A percentile compares a stretch with the other conserved stretches of the same genome.
Evolutionary conservation across 768 basidiomycete genomes (phyloP).

Genomic region (Mycena maculata): DNA sequence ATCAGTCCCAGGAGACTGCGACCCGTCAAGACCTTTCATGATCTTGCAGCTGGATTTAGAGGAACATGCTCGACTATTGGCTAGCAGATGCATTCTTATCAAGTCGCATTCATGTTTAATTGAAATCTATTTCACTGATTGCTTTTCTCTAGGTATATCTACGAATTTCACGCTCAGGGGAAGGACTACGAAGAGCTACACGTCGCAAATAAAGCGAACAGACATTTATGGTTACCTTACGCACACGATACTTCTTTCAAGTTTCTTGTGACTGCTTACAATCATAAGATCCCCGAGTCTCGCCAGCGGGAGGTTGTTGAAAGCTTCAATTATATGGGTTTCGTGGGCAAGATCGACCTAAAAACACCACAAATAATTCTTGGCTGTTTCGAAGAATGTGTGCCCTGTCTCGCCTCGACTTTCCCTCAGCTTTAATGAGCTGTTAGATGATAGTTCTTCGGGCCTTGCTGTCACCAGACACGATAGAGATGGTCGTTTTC

Average conservation of each 20-base stretch:
- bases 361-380: conserved; percentile 79
- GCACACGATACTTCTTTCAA: conserved; percentile 80
- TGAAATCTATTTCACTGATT: conserved; percentile 18
- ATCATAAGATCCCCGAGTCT: conserved; percentile 76
- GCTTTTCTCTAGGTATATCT: conserved; percentile 67
- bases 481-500: conserved; percentile 76
- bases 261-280: conserved; percentile 79
- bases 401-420: conserved; percentile 42
- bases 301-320: conserved; percentile 79
- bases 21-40: conserved; percentile 78
- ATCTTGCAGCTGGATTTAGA: conserved; percentile 75
- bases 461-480: conserved; percentile 58
- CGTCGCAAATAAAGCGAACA: conserved; percentile 55
- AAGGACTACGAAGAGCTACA: conserved; percentile 79
- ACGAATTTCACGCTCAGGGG: conserved; percentile 82
- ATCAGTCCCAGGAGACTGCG: conserved; percentile 59
- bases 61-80: conserved; percentile 79
- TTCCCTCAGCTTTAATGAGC: conserved; percentile 21
- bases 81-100: conserved; percentile 82
- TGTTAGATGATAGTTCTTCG: conserved; percentile 62
- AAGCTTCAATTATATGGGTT: conserved; percentile 86
- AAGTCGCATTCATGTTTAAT: conserved; percentile 59
- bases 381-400: conserved; percentile 90
- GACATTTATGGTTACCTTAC: conserved; percentile 67
- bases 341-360: conserved; percentile 85